phyloP scores from a whole-genome alignment of 148 eudicot genomes.

The Suaeda aralocaspica region DNA sequence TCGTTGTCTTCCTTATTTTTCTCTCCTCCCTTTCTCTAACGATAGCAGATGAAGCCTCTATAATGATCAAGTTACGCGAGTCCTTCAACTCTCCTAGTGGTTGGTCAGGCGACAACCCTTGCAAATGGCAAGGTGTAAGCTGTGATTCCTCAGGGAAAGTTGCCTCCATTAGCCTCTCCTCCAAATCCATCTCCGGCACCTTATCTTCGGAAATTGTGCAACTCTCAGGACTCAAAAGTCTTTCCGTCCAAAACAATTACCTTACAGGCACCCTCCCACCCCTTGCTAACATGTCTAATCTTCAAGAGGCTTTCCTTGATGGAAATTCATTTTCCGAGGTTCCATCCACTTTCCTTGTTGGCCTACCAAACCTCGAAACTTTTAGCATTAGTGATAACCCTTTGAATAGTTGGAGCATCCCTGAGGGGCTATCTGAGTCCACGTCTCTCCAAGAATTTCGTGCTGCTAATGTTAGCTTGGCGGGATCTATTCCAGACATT shows the following conservation, averaged over 20 bases:
- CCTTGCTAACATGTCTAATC: constrained; percentile 35
- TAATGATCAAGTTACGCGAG: constrained; percentile 36
- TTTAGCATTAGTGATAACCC: constrained; percentile 47
- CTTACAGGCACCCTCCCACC: constrained; percentile 55
- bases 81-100: constrained; percentile 41
- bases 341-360: constrained; percentile 31
- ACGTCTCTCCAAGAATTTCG: constrained; percentile 29
- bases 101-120: constrained; percentile 43
- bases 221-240: constrained; percentile 39
- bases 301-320: constrained; percentile 39
- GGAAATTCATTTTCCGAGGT: constrained; percentile 39
- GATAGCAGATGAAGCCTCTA: constrained; percentile 37
- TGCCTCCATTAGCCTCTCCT: constrained; percentile 33
- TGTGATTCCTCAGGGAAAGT: constrained; percentile 43
- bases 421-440: constrained; percentile 29
- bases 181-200: constrained; percentile 37
- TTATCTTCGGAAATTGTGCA: constrained; percentile 39
- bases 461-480: constrained; percentile 31
- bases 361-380: constrained; percentile 39
- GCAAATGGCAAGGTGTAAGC: constrained; percentile 47
- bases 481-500: constrained; percentile 55
- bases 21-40: constrained; percentile 13
- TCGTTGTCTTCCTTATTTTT: constrained; percentile 14
- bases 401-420: constrained; percentile 43
- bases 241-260: constrained; percentile 48